Conservation (phyloP, 345 rosid species). For the Ailanthus altissimus region DNA sequence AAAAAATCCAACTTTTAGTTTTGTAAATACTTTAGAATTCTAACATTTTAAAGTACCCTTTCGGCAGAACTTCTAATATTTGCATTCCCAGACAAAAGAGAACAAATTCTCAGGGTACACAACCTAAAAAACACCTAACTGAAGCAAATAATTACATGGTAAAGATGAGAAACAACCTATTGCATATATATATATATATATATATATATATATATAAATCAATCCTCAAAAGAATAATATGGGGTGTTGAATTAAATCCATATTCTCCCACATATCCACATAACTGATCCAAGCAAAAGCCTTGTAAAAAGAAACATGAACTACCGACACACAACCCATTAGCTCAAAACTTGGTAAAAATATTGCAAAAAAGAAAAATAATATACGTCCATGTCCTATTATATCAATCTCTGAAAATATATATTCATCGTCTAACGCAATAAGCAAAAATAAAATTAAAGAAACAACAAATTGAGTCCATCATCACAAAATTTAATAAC, state of each 20-base stretch:
- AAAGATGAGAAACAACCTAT: neutral
- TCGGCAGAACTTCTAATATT: slow-evolving; percentile 1
- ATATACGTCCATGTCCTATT: neutral
- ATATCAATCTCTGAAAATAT: neutral
- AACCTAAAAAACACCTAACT: neutral
- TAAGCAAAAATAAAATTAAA: neutral
- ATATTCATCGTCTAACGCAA: neutral
- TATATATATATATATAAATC: no score
- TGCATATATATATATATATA: no score
- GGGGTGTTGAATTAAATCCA: neutral
- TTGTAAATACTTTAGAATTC: neutral
- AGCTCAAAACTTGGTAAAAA: neutral
- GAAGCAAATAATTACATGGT: neutral
- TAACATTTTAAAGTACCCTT: neutral
- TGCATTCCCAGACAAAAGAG: neutral
- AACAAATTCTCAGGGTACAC: neutral
- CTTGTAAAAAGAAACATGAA: neutral
- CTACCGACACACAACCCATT: neutral
- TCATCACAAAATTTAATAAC: neutral
- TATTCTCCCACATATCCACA: neutral
- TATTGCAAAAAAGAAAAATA: no score
- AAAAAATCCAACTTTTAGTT: neutral
- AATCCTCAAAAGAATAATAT: neutral
- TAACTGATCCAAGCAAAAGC: neutral
- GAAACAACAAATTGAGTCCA: neutral